Base-by-base conservation (phyloP, 2,329 filamentous ascomycete genomes). In the Pezicula neosporulosa region DNA sequence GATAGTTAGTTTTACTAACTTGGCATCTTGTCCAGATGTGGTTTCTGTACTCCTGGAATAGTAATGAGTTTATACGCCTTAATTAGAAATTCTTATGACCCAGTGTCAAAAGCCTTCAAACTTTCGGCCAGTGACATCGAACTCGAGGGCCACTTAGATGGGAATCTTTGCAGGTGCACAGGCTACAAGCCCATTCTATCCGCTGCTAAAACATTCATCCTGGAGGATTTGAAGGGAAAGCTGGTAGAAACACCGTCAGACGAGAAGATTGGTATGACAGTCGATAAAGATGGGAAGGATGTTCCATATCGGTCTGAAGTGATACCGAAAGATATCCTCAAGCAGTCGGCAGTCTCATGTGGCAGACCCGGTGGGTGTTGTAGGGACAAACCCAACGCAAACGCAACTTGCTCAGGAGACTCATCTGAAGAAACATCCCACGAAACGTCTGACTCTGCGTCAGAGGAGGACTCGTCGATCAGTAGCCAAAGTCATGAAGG, bases 21-120 rank as follows among this genome's bases (percentile, higher is more conserved):
- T 47, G 9, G 28, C 24, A 24, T 18, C 27, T 37, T 33, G 44
- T 1, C 19, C 39, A 60, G 59, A 56, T 62, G 60, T 46, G 59
- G 60, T 9, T 97, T 97, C 71, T 97, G 93, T 66, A 97, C 93
- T 0, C 93, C 93, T 8, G 93, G 93, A 3, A 97, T 97, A 63
- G 91, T 97, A 56, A 97, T 97, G 88, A 96, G 91, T 66, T 71
- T 97, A 54, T 97, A 97, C 68, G 93, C 93, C 2, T 77, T 97
- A 43, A 77, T 97, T 30, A 82, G 93, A 52, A 97, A 97, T 65
- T 88, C 90, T 55, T 77, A 85, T 13, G 76, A 80, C 16, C 91
- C 92, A 30, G 28, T 51, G 12, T 55, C 59, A 8, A 58, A 57
- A 41, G 50, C 47, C 24, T 63, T 62, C 19, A 45, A 54, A 13